Base-by-base conservation (phyloP, 257 asterid species). In the Eustoma russellianum region DNA sequence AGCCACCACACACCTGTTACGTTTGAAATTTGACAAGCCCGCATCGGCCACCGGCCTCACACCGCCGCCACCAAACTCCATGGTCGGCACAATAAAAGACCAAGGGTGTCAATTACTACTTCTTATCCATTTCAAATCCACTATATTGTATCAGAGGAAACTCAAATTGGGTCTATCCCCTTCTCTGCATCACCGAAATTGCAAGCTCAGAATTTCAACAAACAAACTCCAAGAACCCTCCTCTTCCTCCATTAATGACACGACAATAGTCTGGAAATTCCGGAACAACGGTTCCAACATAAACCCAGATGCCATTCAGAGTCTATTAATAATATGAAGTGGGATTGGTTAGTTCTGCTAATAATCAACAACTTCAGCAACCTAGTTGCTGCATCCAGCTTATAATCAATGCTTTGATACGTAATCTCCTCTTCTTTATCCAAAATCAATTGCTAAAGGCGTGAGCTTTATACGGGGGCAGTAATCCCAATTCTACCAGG, bases 221-320 rank as follows among this genome's bases (percentile, higher is more conserved):
- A 74, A 91, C 98, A 46, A 91, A 47, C 66, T 91, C 98, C 33
- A 91, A 74, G 41, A 69, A 60, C 55, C 55, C 72, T 44, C 49
- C 83, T 59, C 54, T 65, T 19, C 24, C 73, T 33, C 64, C 87
- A 43, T 41, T 45, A 15, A 66, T 69, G 41, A 82, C 81, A 18
- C 81, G 70, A 65, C 87, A 91, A 66, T 81, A 91, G 53, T 87
- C 98, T 0, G 95, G 98, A 74, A 84, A 91, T 51, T 91, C 96
- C 7, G 96, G 94, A 41, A 87, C 80, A 14, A 84, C 15, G 7
- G 33, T 62, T 24, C 64, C 67, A 50, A 70, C 77, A 48, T 65
- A 87, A 76, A 15, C 98, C 96, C 66, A 87, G 58, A 46, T 87
- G 95, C 98, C 95, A 91, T 59, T 59, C 77, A n/a, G 65, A 91